Evolutionary conservation across 352 stramenopile species (phyloP), one percentile per base, ranked within the genome.

Genomic region (Pythium brassicae): DNA sequence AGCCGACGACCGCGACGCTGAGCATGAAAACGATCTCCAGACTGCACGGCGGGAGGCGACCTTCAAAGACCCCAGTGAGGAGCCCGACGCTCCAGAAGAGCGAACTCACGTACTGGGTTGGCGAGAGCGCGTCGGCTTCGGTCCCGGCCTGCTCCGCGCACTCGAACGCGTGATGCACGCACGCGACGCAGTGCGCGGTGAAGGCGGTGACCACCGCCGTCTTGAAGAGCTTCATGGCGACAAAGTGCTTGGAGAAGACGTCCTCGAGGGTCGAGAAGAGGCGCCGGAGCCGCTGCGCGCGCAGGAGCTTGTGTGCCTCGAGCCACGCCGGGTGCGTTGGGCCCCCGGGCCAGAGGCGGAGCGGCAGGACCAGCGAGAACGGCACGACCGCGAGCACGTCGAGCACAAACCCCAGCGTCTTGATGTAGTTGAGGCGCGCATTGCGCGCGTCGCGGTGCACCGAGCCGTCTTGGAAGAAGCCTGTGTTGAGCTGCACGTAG

Each of bases 61-160:
- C 80, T 48, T 89, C 78, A 12, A 77, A 80, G 1, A 75, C 46
- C 0, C 78, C 76, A 1, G 76, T 76, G 19, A 89, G 59, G 4
- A 89, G 39, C 7, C 76, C 76, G n/a, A 89, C 69, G n/a, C 74
- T 72, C 78, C 76, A 87, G 25, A 81, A 84, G 5, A 85, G 55
- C 15, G 66, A 54, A 27, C 40, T 48, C 12, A 72, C 48, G 40
- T 87, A 89, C 10, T 75, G 50, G 26, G 40, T 76, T 53, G 2
- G 45, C 42, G n/a, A 17, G 14, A 10, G 1, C 29, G 34, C 37
- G 23, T 0, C 15, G 7, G 35, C 26, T 14, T 59, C 65, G 32
- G 45, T 66, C 1, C 62, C 64, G n/a, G n/a, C n/a, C n/a, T n/a
- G n/a, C n/a, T n/a, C n/a, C n/a, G n/a, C n/a, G n/a, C n/a, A n/a